These are phyloP conservation scores for Phytophthora fragariaefolia DNA, from an alignment of 352 stramenopile genomes.

Conservation along the genomic window DNA sequence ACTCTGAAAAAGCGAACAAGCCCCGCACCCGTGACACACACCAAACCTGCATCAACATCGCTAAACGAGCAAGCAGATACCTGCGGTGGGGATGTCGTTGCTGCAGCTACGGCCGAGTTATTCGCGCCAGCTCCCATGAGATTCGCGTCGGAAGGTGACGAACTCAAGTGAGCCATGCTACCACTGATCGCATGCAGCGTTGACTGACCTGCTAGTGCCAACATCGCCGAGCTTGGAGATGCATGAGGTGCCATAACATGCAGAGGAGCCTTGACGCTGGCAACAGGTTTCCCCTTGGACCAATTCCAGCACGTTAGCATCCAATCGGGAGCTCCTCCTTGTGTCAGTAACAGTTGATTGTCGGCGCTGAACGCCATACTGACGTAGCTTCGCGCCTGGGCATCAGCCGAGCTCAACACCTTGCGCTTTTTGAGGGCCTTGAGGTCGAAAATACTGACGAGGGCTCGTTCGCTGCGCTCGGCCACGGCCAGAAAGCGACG, in stretches of 20 bases:
- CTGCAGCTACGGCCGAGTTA: conserved; percentile 6
- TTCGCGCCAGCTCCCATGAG: conserved; percentile 20
- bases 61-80: conserved; percentile 90
- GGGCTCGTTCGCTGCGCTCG: conserved; percentile 69
- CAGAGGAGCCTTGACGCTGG: conserved; percentile 74
- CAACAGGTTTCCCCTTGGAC: conserved; percentile 90
- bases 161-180: conserved; percentile 34
- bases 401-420: conserved; percentile 76
- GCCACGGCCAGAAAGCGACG: conserved; percentile 81
- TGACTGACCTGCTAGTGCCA: conserved; percentile 38
- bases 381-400: conserved; percentile 69
- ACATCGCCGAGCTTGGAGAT: conserved; percentile 55
- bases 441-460: conserved; percentile 90
- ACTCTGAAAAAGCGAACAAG: conserved; percentile 92
- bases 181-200: conserved; percentile 28
- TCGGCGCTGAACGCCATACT: conserved; percentile 91
- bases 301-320: conserved; percentile 93
- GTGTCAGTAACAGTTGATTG: conserved; percentile 90
- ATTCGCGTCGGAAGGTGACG: conserved; percentile 34
- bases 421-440: conserved; percentile 93
- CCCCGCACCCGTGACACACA: conserved; percentile 83
- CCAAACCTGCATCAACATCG: conserved; percentile 87
- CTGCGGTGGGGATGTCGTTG: conserved; percentile 20
- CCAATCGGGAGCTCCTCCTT: conserved; percentile 87
- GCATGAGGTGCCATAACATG: conserved; percentile 55